Evolutionary conservation across 2,329 filamentous ascomycete genomes (phyloP).

Genomic region (Taxawa tesnikishii): DNA sequence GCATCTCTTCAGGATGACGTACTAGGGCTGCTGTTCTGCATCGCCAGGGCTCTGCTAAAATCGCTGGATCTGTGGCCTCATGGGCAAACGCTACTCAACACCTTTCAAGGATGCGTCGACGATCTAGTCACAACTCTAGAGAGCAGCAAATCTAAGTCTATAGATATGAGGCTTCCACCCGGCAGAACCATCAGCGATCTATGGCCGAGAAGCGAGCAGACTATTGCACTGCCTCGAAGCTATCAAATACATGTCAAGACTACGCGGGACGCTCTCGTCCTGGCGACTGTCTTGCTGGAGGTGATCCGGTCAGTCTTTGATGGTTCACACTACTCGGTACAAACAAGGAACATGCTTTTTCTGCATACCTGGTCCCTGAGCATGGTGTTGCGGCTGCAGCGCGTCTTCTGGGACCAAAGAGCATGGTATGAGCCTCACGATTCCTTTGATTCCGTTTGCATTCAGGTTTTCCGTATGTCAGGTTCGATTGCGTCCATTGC

Average conservation of each 20-base stretch:
- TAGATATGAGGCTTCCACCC: conserved; percentile 24
- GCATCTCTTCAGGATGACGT: conserved; percentile 26
- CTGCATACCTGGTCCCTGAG: no score
- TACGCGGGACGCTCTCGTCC: background rate
- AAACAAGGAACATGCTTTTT: no score
- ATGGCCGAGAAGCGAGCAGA: conserved; percentile 25
- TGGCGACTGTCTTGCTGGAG: background rate
- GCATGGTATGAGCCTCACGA: background rate
- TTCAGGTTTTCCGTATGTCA: no score
- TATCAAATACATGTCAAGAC: conserved; percentile 17
- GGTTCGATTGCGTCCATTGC: no score
- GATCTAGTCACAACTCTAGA: conserved; percentile 15
- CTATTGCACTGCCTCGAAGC: conserved; percentile 27
- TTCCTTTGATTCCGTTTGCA: no score
- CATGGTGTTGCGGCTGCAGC: background rate
- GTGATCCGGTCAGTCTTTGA: no score
- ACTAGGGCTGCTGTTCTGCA: conserved; percentile 21
- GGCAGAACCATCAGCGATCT: conserved; percentile 24
- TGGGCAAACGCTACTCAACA: conserved; percentile 18
- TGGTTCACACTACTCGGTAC: no score
- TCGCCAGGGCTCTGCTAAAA: conserved; percentile 22
- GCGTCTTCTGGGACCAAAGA: background rate
- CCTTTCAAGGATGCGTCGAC: conserved; percentile 28
- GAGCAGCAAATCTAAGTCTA: conserved; percentile 1
- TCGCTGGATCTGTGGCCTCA: conserved; percentile 23